Evolutionary conservation across 2,329 filamentous ascomycete species (phyloP), one percentile per base, ranked within the genome.

Genomic region (Phaeosphaeria sp.): DNA sequence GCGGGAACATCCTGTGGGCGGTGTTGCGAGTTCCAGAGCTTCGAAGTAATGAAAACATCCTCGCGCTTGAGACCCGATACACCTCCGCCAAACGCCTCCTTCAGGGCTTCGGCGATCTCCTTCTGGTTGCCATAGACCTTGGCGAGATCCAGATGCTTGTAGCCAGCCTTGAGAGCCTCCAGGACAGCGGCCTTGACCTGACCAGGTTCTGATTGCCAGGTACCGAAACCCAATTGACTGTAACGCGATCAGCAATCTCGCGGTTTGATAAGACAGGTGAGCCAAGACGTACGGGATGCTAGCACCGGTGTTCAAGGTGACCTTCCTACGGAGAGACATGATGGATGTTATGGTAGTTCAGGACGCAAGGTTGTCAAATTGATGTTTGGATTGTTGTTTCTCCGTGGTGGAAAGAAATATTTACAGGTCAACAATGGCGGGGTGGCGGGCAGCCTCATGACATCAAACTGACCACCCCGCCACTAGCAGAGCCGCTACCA

Each of bases 1-100:
- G 86, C 86, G 76, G 82, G 84, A 72, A 94, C 92, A 68, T 85
- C 84, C 46, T 68, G 51, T 20, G 68, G 66, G 71, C 93, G 89
- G 82, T 96, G 91, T 85, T 92, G 95, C 66, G 88, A 88, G 82
- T 93, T 93, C 92, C 92, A 96, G 57, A 96, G 88, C 84, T 96
- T 96, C 77, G 90, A 92, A 64, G 93, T 71, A 56, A 72, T 68
- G 60, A 71, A 72, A 44, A 72, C 55, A 27, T 71, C 67, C 47
- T 72, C 91, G 39, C 69, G 66, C 60, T 69, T 68, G 39, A 70
- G 54, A 27, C 57, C 59, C 2, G 87, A 83, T 3, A 91, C 75
- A 50, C 84, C 84, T 48, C 61, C 66, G 46, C 56, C 59, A 42
- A 71, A 71, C 8, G 68, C 67, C 61, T 62, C 66, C 63, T 73